Evolutionary conservation across 176 grass and related monocot genomes (phyloP).

Genomic region (Neostapfia colusana): DNA sequence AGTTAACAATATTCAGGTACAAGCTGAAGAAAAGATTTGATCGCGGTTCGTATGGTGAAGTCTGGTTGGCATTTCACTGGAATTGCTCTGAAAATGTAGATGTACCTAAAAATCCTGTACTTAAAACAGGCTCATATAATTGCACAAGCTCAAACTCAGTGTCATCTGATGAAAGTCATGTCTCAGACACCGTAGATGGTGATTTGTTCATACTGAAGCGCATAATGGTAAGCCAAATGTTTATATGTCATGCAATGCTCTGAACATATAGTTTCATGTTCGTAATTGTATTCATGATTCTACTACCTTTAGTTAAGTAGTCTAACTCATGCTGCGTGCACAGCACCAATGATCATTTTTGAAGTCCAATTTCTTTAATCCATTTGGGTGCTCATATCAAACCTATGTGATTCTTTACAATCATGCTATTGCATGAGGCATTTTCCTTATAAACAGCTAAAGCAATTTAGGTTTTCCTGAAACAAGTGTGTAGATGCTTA

Average conservation of each 20-base stretch:
- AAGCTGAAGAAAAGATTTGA: slow-evolving; percentile 94
- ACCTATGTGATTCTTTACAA: background rate
- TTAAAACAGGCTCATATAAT: slow-evolving; percentile 46
- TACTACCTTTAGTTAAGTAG: background rate
- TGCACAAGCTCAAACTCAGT: slow-evolving; percentile 48
- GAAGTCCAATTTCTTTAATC: background rate
- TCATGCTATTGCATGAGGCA: background rate
- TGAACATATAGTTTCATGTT: background rate
- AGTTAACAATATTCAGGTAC: slow-evolving; percentile 60
- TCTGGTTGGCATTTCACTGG: slow-evolving; percentile 99
- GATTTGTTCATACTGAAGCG: slow-evolving; percentile 99
- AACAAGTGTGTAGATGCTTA: background rate
- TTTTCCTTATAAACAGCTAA: slow-evolving; percentile 11
- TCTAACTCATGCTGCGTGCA: background rate
- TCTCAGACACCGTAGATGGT: slow-evolving; percentile 47
- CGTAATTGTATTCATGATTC: slow-evolving; percentile 6
- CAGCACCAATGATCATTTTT: background rate
- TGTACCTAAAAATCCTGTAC: slow-evolving; percentile 37
- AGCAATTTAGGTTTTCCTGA: slow-evolving; percentile 9
- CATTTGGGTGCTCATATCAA: background rate
- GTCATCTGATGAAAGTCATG: slow-evolving; percentile 47
- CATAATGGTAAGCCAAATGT: slow-evolving; percentile 74
- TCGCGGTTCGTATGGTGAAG: slow-evolving; percentile 95
- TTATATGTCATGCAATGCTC: slow-evolving; percentile 1
- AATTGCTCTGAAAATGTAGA: slow-evolving; percentile 77